Evolutionary conservation across 176 grass and related monocot species (phyloP).

Genomic region (Aegilops longissima): DNA sequence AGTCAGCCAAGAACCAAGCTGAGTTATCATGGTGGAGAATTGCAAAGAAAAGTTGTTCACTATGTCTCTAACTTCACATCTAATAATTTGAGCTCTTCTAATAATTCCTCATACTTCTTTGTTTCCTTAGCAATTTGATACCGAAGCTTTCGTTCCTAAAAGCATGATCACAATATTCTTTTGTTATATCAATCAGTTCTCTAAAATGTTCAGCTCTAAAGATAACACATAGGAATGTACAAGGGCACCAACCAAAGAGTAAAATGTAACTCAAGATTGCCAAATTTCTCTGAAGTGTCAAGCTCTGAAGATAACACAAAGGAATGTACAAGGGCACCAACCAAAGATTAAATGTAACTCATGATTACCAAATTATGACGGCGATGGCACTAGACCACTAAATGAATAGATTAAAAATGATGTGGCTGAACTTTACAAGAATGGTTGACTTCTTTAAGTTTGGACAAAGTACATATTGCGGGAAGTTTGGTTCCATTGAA

Average conservation of each 20-base stretch:
- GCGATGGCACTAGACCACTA: not conserved
- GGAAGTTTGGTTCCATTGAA: not conserved
- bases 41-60: conserved; percentile 8
- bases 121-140: conserved; percentile 58
- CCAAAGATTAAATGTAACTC: not conserved
- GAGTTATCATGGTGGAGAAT: not conserved
- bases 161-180: conserved; percentile 28
- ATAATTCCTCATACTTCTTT: conserved; percentile 64
- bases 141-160: conserved; percentile 73
- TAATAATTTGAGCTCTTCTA: conserved; percentile 51
- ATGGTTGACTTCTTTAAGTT: not conserved
- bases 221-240: not conserved
- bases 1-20: conserved; percentile 4
- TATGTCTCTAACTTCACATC: conserved; percentile 66
- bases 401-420: not conserved
- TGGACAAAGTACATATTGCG: not conserved
- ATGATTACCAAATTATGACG: not conserved
- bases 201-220: no score
- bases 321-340: not conserved
- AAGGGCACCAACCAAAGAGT: not conserved
- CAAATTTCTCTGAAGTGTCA: not conserved
- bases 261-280: not conserved
- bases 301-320: no score
- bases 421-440: not conserved
- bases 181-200: conserved; percentile 25